Percentiles rank a stretch among this genome's conserved stretches.
Evolutionary conservation across 176 grass and related monocot species (phyloP).

Genomic region (Carex littledalei): DNA sequence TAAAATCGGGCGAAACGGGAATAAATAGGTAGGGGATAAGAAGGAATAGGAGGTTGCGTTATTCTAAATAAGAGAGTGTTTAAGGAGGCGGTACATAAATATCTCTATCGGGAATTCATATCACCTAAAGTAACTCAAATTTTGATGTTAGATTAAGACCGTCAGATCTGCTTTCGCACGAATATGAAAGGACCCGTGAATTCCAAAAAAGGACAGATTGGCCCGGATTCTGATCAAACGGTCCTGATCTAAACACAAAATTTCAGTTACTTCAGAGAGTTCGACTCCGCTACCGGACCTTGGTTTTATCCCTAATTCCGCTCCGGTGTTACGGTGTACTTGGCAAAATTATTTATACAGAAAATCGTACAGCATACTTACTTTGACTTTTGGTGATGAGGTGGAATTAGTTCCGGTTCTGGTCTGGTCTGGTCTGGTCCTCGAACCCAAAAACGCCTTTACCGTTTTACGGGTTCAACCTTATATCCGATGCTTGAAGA

Average conservation of each 20-base stretch:
- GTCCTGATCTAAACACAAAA: no score
- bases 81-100: neutral
- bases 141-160: no score
- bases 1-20: neutral
- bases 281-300: neutral
- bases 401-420: neutral
- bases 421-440: neutral
- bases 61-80: neutral
- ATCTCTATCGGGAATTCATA: neutral
- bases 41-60: neutral
- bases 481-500: neutral
- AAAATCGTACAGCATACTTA: neutral
- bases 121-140: no score
- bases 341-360: neutral
- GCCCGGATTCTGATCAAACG: no score
- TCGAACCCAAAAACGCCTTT: neutral
- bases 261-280: no score
- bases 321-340: neutral
- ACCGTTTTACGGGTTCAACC: neutral
- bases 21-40: neutral
- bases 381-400: neutral
- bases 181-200: no score
- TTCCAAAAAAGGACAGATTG: no score
- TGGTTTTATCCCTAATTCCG: conserved; percentile 23
- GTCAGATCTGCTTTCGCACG: no score